Conservation (phyloP, 2,329 filamentous ascomycete species). For the Blumeria graminis region DNA sequence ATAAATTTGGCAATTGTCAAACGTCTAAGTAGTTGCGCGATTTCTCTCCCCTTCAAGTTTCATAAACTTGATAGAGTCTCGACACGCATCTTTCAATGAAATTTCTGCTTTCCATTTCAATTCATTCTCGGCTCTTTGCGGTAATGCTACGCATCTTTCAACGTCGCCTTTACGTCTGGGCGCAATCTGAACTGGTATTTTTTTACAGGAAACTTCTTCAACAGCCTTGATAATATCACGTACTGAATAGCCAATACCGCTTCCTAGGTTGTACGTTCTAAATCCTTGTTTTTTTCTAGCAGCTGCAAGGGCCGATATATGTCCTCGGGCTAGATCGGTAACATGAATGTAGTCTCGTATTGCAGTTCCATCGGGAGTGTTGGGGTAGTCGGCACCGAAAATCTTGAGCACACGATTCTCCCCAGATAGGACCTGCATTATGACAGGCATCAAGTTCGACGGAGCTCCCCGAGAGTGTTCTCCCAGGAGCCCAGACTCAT, state of each 20-base stretch:
- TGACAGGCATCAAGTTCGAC: conserved; percentile 39
- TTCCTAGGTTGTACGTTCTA: conserved; percentile 23
- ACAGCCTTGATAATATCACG: conserved; percentile 20
- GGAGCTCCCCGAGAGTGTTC: conserved; percentile 37
- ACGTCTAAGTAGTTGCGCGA: background rate
- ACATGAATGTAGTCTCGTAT: conserved; percentile 47
- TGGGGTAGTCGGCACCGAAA: conserved; percentile 35
- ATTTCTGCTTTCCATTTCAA: conserved; percentile 19
- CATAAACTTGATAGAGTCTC: conserved; percentile 4
- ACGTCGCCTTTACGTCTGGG: conserved; percentile 21
- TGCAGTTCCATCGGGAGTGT: conserved; percentile 39
- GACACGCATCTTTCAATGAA: conserved; percentile 8
- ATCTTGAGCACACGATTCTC: conserved; percentile 28
- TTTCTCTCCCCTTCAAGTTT: background rate
- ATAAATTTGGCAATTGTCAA: no score
- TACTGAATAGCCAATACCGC: conserved; percentile 22
- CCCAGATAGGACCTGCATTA: conserved; percentile 35
- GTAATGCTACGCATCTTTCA: conserved; percentile 20
- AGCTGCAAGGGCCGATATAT: conserved; percentile 31
- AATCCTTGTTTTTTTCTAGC: conserved; percentile 14
- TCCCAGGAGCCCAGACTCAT: conserved; percentile 35
- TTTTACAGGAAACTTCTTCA: conserved; percentile 16
- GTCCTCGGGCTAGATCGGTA: conserved; percentile 36
- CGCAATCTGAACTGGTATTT: conserved; percentile 18
- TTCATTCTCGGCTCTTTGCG: conserved; percentile 18